Conservation (phyloP, 2,329 filamentous ascomycete genomes). For the Apiospora saccharicola region DNA sequence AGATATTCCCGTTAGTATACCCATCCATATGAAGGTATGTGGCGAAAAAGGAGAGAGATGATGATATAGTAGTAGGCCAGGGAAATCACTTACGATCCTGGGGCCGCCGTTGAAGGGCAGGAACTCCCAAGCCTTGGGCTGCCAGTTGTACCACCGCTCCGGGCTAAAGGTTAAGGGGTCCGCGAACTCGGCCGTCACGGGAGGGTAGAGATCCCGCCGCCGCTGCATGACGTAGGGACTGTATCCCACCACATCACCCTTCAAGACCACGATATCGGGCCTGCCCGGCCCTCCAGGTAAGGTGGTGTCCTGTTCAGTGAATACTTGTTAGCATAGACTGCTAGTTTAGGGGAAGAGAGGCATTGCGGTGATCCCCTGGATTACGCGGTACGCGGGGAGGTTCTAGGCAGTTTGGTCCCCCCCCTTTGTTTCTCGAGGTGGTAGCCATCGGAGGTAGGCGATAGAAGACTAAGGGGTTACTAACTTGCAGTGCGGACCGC, state of each 20-base stretch:
- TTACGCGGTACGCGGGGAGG: not conserved
- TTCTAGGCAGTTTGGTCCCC: no score
- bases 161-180: conserved; percentile 48
- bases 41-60: not conserved
- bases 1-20: not conserved
- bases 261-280: conserved; percentile 53
- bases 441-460: not conserved
- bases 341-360: not conserved
- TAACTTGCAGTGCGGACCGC: conserved; percentile 17
- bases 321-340: not conserved
- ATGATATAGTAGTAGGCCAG: conserved; percentile 10
- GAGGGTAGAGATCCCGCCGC: conserved; percentile 57
- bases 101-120: conserved; percentile 57
- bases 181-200: conserved; percentile 48
- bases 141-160: conserved; percentile 52
- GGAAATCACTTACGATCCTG: conserved; percentile 48
- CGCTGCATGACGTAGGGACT: conserved; percentile 61
- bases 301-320: conserved; percentile 33
- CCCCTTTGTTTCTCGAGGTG: no score
- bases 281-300: conserved; percentile 31
- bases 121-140: conserved; percentile 54
- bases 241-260: conserved; percentile 56
- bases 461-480: not conserved
- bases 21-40: not conserved
- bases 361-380: not conserved